Conservation (phyloP, 768 basidiomycete genomes). For the Zangia roseola region DNA sequence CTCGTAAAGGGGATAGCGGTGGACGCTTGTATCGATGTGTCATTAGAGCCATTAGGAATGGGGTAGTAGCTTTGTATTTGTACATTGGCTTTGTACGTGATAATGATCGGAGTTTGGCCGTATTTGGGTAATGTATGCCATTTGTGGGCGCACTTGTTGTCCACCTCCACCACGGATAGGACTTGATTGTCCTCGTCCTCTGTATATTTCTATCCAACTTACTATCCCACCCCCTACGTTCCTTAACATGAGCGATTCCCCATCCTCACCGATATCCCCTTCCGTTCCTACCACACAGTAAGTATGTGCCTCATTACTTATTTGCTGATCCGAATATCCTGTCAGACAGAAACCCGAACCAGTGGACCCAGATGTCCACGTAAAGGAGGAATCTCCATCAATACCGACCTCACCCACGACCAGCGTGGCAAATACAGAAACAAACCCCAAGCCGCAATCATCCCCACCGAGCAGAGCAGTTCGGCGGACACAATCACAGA, state of each 20-base stretch:
- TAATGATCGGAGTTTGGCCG: slow-evolving; percentile 19
- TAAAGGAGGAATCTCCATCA: slow-evolving; percentile 16
- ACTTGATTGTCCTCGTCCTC: slow-evolving; percentile 15
- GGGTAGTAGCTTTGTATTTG: too few species aligned
- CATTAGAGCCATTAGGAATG: too few species aligned
- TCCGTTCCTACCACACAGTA: slow-evolving; percentile 13
- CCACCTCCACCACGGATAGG: slow-evolving; percentile 1
- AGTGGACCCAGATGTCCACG: not conserved
- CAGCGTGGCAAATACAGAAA: slow-evolving; percentile 1
- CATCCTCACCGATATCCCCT: not conserved
- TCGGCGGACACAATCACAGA: slow-evolving; percentile 38
- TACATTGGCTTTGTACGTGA: not conserved
- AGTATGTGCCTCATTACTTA: not conserved
- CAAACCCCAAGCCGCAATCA: not conserved
- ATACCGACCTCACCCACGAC: slow-evolving; percentile 5
- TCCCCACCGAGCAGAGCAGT: slow-evolving; percentile 15
- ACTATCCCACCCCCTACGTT: slow-evolving; percentile 18
- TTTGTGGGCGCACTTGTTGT: slow-evolving; percentile 5
- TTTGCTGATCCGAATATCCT: slow-evolving; percentile 5
- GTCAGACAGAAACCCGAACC: slow-evolving; percentile 13
- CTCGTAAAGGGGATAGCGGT: slow-evolving; percentile 9
- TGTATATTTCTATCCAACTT: slow-evolving; percentile 4
- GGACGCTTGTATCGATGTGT: too few species aligned
- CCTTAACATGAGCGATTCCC: slow-evolving; percentile 32
- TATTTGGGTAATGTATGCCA: slow-evolving; percentile 20